Evolutionary conservation across 768 basidiomycete species (phyloP).

Genomic region (Rhodosporidiobolus sp.): DNA sequence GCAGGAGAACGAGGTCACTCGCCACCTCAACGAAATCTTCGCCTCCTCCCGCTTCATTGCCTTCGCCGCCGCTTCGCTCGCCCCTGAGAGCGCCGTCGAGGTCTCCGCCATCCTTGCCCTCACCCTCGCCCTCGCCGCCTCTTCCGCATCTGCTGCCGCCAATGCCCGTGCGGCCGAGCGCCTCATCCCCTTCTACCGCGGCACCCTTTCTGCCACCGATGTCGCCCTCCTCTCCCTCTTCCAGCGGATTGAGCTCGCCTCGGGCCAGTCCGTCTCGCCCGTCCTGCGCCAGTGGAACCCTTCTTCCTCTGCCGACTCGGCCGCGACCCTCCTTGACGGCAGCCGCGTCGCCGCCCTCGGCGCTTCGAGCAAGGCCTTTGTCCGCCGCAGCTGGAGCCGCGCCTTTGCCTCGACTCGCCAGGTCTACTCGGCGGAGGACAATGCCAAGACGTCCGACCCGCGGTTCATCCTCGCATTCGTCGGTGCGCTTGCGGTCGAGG

Average conservation of each 20-base stretch:
- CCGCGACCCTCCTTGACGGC: conserved; percentile 56
- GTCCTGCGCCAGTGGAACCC: conserved; percentile 68
- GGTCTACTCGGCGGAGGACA: conserved; percentile 39
- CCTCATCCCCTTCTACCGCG: conserved; percentile 69
- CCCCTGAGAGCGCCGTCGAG: background rate
- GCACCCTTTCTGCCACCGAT: conserved; percentile 66
- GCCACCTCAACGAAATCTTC: conserved; percentile 38
- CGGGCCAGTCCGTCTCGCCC: conserved; percentile 59
- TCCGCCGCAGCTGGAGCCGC: conserved; percentile 64
- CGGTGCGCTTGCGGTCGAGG: conserved; percentile 62
- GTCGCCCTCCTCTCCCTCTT: conserved; percentile 56
- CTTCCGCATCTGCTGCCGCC: conserved; percentile 19
- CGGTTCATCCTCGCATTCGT: conserved; percentile 69
- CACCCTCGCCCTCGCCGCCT: conserved; percentile 20
- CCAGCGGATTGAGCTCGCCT: conserved; percentile 27
- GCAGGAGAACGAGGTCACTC: conserved; percentile 37
- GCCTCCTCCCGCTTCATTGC: conserved; percentile 24
- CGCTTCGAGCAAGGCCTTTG: conserved; percentile 52
- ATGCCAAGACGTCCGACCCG: conserved; percentile 70
- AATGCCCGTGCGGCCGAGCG: conserved; percentile 58
- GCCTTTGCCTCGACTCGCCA: conserved; percentile 60
- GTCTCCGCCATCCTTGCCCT: background rate
- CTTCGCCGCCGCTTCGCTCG: background rate
- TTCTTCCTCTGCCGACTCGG: conserved; percentile 58
- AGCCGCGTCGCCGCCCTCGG: conserved; percentile 61